Evolutionary conservation across 2,329 filamentous ascomycete genomes (phyloP), one percentile per base, ranked within the genome.

Genomic region (Fusarium graminum): DNA sequence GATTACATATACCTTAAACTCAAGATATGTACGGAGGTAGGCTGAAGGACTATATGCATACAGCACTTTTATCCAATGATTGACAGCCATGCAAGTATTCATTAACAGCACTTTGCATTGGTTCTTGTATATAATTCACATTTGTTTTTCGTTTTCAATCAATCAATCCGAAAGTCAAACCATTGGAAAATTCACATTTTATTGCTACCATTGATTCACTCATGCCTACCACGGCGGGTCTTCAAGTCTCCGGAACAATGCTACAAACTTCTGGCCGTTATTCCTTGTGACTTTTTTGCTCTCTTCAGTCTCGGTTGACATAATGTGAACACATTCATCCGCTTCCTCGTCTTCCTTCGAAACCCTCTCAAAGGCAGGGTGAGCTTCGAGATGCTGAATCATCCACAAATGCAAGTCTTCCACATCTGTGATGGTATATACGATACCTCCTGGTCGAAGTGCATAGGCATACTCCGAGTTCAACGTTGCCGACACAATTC

Each of bases 361-460:
- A 6, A 97, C 83, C 63, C 92, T 83, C 80, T 93, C 91, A 78
- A 97, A 98, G 45, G 91, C 86, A 16, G 88, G 88, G 75, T 94
- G 91, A 28, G 84, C 86, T 55, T 90, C 87, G 70, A 98, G 90
- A 79, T 97, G 93, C 75, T 87, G 85, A 52, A 94, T 90, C 90
- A 98, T 97, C 94, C 94, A 98, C 70, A 89, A 80, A 77, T 97
- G 93, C 77, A 99, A 82, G 74, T 97, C 93, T 80, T 97, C 91
- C 40, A 99, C 95, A 80, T 99, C 95, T 2, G 95, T 99, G 73
- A 99, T 98, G 1, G 94, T 98, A 77, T 98, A 99, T 40, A 97
- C 84, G 46, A 94, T 86, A 3, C 95, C 96, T 0, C 93, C 93
- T 0, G 94, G 93, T 39, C 85, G 84, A 65, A 98, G 75, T 11